Conservation (phyloP, 148 eudicot genomes). For the Camellia granthamiana region DNA sequence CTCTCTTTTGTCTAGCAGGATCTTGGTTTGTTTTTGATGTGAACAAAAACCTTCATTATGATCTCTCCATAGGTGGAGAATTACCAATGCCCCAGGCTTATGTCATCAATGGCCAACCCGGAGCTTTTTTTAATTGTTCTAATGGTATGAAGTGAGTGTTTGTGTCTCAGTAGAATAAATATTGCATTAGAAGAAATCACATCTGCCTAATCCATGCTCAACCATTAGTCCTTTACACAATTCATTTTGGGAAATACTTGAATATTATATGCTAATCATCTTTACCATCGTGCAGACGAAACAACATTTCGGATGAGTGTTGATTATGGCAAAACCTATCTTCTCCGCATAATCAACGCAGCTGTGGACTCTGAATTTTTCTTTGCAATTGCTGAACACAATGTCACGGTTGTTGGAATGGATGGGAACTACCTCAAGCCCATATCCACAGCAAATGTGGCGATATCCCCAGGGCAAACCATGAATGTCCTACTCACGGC, state of each 20-base stretch:
- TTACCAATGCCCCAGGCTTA: not conserved
- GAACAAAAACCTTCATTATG: not conserved
- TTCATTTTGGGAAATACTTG: no score
- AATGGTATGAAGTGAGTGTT: not conserved
- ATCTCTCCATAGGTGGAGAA: not conserved
- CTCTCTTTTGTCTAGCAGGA: not conserved
- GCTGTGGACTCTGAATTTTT: not conserved
- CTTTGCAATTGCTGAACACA: constrained; percentile 2
- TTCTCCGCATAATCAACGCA: not conserved
- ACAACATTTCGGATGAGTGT: not conserved
- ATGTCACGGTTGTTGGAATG: constrained; percentile 6
- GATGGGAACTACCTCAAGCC: constrained; percentile 8
- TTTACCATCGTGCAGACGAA: not conserved
- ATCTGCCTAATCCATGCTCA: no score
- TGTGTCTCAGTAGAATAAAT: not conserved
- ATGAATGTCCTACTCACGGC: not conserved
- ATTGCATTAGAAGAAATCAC: no score
- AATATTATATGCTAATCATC: not conserved
- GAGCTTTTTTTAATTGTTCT: not conserved
- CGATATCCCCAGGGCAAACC: constrained; percentile 4
- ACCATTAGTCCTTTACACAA: no score
- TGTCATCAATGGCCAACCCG: constrained; percentile 2
- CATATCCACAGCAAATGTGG: not conserved
- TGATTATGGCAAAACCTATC: not conserved
- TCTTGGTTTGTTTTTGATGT: not conserved